Base-by-base conservation (phyloP, 345 rosid species). In the Punica granatum region DNA sequence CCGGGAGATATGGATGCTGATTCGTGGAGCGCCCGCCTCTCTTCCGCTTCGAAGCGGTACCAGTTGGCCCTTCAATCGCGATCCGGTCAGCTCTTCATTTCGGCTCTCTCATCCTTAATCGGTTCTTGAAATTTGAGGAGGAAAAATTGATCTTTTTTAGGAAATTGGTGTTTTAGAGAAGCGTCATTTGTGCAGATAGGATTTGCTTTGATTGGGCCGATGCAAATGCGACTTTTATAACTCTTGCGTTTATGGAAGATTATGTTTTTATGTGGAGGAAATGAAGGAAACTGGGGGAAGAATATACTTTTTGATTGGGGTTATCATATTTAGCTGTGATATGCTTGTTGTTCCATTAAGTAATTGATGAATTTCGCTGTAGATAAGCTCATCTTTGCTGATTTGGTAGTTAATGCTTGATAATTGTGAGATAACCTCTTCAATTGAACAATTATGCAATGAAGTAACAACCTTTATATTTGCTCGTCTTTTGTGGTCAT, bases 1-100 rank as follows among this genome's bases (percentile, higher is more conserved):
- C 25, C 25, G 3, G 21, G 37, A 68, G 77, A 46, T 69, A 87
- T 94, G 96, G 92, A 91, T 72, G 88, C 92, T 42, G 96, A 94
- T 73, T 84, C 99, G 39, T 89, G 92, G 96, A 91, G 84, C 73
- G 81, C 79, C 70, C 96, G 92, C 82, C 87, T 91, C 69, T 88
- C 96, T 71, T 91, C 92, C 33, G 86, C 89, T 69, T 83, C 97
- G 14, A 91, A 77, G 79, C 79, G 97, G 76, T 88, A 87, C 74
- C 96, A 89, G 74, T 82, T 89, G 0, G 85, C 87, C 79, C 88
- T 94, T 74, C 86, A 85, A 73, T 86, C 99, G 68, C 90, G 96
- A 91, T 84, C 97, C 74, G 97, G 99, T 94, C 60, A 82, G 90
- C 72, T 71, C 44, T 4, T 28, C 36, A 39, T 32, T 11, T 58